Evolutionary conservation across 371 early-diverging fungal genomes (phyloP).

Genomic region (Mortierella sp.): DNA sequence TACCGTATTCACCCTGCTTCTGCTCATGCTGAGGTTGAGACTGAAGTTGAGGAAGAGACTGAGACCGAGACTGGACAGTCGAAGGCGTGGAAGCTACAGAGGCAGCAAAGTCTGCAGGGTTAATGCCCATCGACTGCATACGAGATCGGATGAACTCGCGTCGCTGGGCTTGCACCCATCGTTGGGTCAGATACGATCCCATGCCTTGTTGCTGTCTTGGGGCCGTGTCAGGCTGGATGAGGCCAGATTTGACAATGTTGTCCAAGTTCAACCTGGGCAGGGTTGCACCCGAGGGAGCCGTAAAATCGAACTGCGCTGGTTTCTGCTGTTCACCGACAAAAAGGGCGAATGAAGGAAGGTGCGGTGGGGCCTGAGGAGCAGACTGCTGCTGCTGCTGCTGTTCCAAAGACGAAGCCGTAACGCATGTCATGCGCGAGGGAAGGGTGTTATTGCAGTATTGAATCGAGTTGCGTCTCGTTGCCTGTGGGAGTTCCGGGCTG

Average conservation of each 20-base stretch:
- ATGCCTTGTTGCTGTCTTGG: slow-evolving; percentile 55
- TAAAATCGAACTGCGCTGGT: slow-evolving; percentile 27
- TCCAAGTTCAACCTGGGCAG: slow-evolving; percentile 10
- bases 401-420: slow-evolving; percentile 47
- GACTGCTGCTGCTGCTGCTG: slow-evolving; percentile 10
- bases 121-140: slow-evolving; percentile 36
- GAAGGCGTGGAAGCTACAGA: background rate
- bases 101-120: background rate
- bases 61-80: slow-evolving; percentile 2
- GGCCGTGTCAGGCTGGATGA: slow-evolving; percentile 26
- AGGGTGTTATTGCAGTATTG: slow-evolving; percentile 45
- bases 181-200: slow-evolving; percentile 46
- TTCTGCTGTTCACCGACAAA: slow-evolving; percentile 35
- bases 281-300: slow-evolving; percentile 16
- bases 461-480: slow-evolving; percentile 33
- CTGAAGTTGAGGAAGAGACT: slow-evolving; percentile 1
- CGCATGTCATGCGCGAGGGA: slow-evolving; percentile 51
- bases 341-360: slow-evolving; percentile 35
- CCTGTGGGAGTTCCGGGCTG: slow-evolving; percentile 14
- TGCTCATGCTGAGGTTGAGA: slow-evolving; percentile 9
- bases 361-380: slow-evolving; percentile 1
- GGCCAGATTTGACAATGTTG: slow-evolving; percentile 10
- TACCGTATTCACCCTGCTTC: slow-evolving; percentile 14
- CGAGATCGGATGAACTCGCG: slow-evolving; percentile 46
- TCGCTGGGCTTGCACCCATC: slow-evolving; percentile 50